A percentile compares a stretch with the other conserved stretches of the same genome.
These are phyloP conservation scores for Rhytidiadelphus loreus DNA, from an alignment of 225 moss, liverwort and hornwort species.

Conservation along the genomic window DNA sequence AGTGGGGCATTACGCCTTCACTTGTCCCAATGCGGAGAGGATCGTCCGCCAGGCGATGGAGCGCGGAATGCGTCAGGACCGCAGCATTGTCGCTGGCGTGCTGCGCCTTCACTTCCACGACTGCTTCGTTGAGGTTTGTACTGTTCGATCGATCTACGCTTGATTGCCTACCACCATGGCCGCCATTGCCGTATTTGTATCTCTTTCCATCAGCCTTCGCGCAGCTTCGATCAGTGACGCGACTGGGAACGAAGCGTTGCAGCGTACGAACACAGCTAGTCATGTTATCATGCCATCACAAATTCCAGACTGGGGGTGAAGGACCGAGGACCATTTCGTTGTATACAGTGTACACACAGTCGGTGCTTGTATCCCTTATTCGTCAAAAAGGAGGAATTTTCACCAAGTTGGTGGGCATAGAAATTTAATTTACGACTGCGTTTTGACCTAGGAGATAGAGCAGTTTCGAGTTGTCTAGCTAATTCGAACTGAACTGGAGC, in stretches of 20 bases:
- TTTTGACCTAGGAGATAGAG: background rate
- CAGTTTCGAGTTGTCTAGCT: background rate
- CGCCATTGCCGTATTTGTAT: background rate
- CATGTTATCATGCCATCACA: background rate
- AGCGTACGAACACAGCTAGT: too few relatives aligned
- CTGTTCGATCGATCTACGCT: too few relatives aligned
- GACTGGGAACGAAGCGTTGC: background rate
- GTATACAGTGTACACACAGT: background rate
- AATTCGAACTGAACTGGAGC: background rate
- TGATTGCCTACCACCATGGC: background rate
- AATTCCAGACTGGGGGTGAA: background rate
- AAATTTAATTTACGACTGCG: background rate
- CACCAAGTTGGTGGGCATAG: too few relatives aligned
- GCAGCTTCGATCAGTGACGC: background rate
- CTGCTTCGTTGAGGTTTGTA: conserved; percentile 28
- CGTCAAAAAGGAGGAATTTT: background rate
- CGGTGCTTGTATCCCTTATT: background rate
- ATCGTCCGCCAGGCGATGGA: conserved; percentile 14
- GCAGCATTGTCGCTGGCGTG: conserved; percentile 10
- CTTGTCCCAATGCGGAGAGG: conserved; percentile 22
- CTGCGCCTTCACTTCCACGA: conserved; percentile 47
- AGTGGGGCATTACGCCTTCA: conserved; percentile 21
- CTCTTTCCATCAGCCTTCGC: background rate
- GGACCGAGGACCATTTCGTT: background rate
- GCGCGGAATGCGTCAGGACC: conserved; percentile 12